Evolutionary conservation across 768 basidiomycete genomes (phyloP).

Genomic region (Tulasnella sp.): DNA sequence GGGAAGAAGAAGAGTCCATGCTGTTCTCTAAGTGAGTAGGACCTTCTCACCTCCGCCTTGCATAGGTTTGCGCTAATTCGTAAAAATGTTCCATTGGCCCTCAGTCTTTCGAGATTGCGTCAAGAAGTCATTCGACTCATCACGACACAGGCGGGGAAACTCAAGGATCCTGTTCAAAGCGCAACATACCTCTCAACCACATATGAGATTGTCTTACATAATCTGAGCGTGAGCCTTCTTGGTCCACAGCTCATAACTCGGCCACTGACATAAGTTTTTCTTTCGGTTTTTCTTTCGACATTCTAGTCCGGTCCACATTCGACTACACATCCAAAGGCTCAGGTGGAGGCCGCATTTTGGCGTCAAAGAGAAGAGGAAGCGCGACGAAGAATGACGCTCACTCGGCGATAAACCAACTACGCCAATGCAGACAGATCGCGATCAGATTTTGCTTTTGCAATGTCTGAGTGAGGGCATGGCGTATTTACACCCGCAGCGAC

Average conservation of each 20-base stretch:
- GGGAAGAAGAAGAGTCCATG: conserved; percentile 87
- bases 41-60: not conserved
- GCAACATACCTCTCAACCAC: conserved; percentile 60
- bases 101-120: conserved; percentile 71
- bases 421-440: too few species aligned
- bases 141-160: conserved; percentile 55
- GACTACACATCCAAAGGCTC: conserved; percentile 71
- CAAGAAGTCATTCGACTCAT: conserved; percentile 74
- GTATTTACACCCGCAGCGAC: too few species aligned
- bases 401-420: conserved; percentile 15
- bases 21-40: conserved; percentile 77
- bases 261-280: not conserved
- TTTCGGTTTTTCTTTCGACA: not conserved
- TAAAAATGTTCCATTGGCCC: not conserved
- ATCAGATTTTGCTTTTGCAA: too few species aligned
- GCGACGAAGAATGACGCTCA: conserved; percentile 28
- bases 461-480: not conserved
- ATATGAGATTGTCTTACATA: conserved; percentile 67
- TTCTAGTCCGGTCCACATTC: conserved; percentile 34
- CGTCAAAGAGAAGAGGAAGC: conserved; percentile 76
- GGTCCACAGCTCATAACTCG: not conserved
- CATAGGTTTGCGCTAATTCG: too few species aligned
- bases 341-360: conserved; percentile 81
- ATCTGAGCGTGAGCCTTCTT: conserved; percentile 50
- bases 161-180: conserved; percentile 45